Evolutionary conservation across 768 basidiomycete species (phyloP).

Genomic region (Serpula lacrymans): DNA sequence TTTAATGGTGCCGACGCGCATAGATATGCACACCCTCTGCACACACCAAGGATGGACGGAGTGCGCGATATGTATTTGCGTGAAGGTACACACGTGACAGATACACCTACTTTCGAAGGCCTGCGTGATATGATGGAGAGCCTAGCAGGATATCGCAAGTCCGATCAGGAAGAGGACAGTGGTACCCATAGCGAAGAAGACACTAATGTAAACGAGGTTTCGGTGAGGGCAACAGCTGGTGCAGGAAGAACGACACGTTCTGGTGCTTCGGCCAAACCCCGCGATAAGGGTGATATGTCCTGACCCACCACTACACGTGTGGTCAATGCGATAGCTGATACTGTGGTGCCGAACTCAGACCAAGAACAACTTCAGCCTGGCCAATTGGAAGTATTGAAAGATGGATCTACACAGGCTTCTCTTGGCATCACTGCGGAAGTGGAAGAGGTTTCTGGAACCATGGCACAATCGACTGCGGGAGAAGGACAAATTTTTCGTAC

Average conservation of each 20-base stretch:
- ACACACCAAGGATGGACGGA: conserved; percentile 34
- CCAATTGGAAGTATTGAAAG: too few relatives aligned
- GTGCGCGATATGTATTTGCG: conserved; percentile 27
- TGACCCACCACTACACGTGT: too few relatives aligned
- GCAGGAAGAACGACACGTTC: conserved; percentile 11
- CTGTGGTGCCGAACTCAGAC: too few relatives aligned
- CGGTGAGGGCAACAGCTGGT: conserved; percentile 3
- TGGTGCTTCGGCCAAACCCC: conserved; percentile 3
- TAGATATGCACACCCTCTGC: too few relatives aligned
- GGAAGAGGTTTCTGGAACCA: too few relatives aligned
- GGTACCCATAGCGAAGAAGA: conserved; percentile 4
- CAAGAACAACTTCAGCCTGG: too few relatives aligned
- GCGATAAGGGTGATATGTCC: conserved; percentile 2
- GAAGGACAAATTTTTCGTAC: too few relatives aligned
- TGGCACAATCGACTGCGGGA: too few relatives aligned
- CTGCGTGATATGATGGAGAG: conserved; percentile 29
- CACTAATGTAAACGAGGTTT: conserved; percentile 5
- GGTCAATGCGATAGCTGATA: not conserved
- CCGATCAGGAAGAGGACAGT: conserved; percentile 8
- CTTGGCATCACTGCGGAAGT: too few relatives aligned
- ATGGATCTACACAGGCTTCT: too few relatives aligned
- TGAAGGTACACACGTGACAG: conserved; percentile 10
- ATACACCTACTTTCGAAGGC: conserved; percentile 23
- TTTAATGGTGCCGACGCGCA: conserved; percentile 21
- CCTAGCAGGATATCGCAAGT: conserved; percentile 19